Evolutionary conservation across 768 basidiomycete species (phyloP), one percentile per base, ranked within the genome.

Genomic region (Mrakia frigida): DNA sequence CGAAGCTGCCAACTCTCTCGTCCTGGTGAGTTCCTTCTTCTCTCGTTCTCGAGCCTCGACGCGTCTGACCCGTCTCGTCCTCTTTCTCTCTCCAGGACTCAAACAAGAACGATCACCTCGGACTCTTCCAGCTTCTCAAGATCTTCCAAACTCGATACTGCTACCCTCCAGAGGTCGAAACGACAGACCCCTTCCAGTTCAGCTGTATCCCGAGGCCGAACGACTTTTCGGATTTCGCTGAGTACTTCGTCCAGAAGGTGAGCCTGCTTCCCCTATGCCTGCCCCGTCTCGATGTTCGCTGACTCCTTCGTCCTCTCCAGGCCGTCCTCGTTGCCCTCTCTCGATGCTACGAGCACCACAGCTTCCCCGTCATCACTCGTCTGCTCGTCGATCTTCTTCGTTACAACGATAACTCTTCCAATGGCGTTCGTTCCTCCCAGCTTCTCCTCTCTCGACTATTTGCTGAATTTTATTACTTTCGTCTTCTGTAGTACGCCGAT

Each of bases 241-340:
- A 97, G 79, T 98, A 98, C 82, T 95, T 97, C 80, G 91, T 98
- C 37, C 91, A 92, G 79, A 96, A 96, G 88, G 96, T 92, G 77
- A 73, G 87, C 81, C 56, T 23, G 1, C 28, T 4, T 18, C 50
- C 3, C 28, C 6, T 6, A 10, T 37, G 2, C 23, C 2, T 28
- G 43, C 60, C 52, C 6, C 25, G 13, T 6, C 33, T 72, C 14
- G 25, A 18, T 33, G 13, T 6, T 0, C 2, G 52, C 16, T 53
- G 33, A 41, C 46, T n/a, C 60, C 6, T 35, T 11, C 21, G 18
- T 33, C 33, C 16, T 33, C 23, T 16, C 6, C 80, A 95, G 93
- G 87, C 87, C 73, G 86, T 96, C 73, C 84, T 98, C 74, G 89
- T 90, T 79, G 90, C 94, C 21, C 90, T 96, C 43, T 91, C 77